Evolutionary conservation across 1,139 yeast species (phyloP), one percentile per base, ranked within the genome.

Genomic region (Blastobotrys serpentis): DNA sequence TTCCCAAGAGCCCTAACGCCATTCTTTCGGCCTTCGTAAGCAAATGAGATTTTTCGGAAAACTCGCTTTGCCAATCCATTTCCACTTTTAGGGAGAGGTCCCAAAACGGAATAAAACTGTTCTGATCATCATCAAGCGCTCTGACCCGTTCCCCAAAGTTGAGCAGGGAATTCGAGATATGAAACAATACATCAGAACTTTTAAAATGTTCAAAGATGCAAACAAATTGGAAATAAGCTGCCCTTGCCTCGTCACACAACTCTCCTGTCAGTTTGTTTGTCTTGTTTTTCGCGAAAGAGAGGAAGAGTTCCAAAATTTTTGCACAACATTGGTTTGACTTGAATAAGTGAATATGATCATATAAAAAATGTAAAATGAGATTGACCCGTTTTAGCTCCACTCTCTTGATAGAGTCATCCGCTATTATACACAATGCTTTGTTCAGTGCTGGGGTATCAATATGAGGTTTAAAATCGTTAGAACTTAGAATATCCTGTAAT

Each of bases 161-260:
- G 4, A 56, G 46, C n/a, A 56, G 41, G 19, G 54, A 49, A 46
- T 54, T 52, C 7, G 58, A 55, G 23, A 56, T 48, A 33, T 54
- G 52, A 19, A 50, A 32, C 5, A 56, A 43, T 6, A 40, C n/a
- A 21, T 50, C 50, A 19, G 21, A 42, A 44, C 42, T 33, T 23
- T 41, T 44, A 37, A 41, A 46, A 13, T 46, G 37, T 14, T n/a
- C 11, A 36, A 49, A 43, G 3, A 49, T 41, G 4, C 10, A 16
- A 4, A 32, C 26, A 30, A 46, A 49, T 4, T 30, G 33, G 14
- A 37, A 29, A 19, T 38, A 46, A n/a, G n/a, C n/a, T 1, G 44
- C 4, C 10, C 38, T 14, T 18, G 39, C 23, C 1, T 26, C 26
- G 11, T 22, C 16, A n/a, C 8, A 16, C 16, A 17, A 36, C 7